Base-by-base conservation (phyloP, 2,329 filamentous ascomycete species). In the Metarhizium rileyi region DNA sequence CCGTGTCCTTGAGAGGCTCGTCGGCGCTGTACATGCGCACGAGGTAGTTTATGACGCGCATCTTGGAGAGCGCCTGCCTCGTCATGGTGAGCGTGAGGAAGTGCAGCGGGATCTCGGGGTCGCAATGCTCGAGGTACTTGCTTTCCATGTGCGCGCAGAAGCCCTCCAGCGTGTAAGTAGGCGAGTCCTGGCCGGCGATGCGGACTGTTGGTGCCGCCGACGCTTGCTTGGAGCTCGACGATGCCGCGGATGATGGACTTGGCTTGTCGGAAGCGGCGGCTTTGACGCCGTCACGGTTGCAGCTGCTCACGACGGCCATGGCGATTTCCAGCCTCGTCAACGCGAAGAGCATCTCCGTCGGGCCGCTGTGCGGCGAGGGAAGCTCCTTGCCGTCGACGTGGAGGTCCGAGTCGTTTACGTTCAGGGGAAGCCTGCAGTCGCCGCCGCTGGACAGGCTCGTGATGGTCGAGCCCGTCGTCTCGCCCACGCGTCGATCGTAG, bases 401-500 rank as follows among this genome's bases (percentile, higher is more conserved):
- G 4, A 83, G 65, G 56, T 83, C 79, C 10, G 75, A 72, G 57
- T 83, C 80, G 60, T 81, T 81, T 57, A 82, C 73, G 55, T 83
- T 83, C 46, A 81, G 70, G 2, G 78, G 80, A 28, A 79, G 64
- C 52, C 70, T 75, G 63, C 76, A 79, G 58, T 81, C 77, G 9
- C 71, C 70, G 9, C 70, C 69, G 33, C 68, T 75, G 1, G 76
- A 77, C 25, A 81, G 67, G 0, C 76, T 77, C 4, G 76, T 80
- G 48, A 63, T 74, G 30, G 73, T 71, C 18, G 75, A 78, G 45
- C 78, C 76, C 3, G 79, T 76, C 63, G 87, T 76, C 61, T 88
- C 84, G 50, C 81, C 76, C 35, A 87, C 76, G 22, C 85, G 81
- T 52, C 76, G 73, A 62, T 90, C 86, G 55, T 87, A 84, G 25